A percentile compares a stretch with the other conserved stretches of the same genome.
phyloP scores from a whole-genome alignment of 495 filamentous ascomycete genomes.

The Achaetomiella virescens region DNA sequence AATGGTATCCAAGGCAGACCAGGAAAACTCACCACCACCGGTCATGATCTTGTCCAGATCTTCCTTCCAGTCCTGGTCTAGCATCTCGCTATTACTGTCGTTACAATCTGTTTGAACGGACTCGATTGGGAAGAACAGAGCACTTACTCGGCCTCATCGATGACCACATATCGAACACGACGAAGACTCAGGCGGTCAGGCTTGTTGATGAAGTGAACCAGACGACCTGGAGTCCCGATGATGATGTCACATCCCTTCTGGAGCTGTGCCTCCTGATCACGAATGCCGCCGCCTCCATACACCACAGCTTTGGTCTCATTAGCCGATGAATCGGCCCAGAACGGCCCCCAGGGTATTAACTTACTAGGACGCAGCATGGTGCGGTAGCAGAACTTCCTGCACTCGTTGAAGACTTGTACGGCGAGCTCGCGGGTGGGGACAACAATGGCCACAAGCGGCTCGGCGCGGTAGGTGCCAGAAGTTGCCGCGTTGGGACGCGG shows the following conservation, averaged over 20 bases:
- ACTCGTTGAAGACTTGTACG: conserved; percentile 90
- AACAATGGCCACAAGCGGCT: conserved; percentile 83
- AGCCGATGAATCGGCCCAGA: too few relatives aligned
- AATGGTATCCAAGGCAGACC: background rate
- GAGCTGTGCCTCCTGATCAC: conserved; percentile 63
- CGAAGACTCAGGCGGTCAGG: conserved; percentile 60
- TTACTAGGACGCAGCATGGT: conserved; percentile 84
- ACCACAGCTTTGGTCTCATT: conserved; percentile 41
- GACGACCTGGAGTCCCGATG: conserved; percentile 79
- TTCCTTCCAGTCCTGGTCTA: conserved; percentile 65
- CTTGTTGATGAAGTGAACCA: conserved; percentile 73
- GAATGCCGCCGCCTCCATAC: conserved; percentile 73
- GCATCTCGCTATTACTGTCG: conserved; percentile 51
- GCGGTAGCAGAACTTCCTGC: conserved; percentile 83
- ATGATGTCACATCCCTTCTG: conserved; percentile 82
- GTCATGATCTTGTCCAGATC: conserved; percentile 65
- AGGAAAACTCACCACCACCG: conserved; percentile 59
- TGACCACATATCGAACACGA: conserved; percentile 74
- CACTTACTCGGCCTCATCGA: conserved; percentile 77
- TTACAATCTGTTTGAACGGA: too few relatives aligned
- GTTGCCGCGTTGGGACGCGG: conserved; percentile 57
- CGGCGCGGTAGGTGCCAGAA: conserved; percentile 53
- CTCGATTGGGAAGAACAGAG: too few relatives aligned
- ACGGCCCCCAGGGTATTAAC: too few relatives aligned
- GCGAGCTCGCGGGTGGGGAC: conserved; percentile 83